Base-by-base conservation (phyloP, 768 basidiomycete genomes). In the Tylopilus rubrobrunneus region DNA sequence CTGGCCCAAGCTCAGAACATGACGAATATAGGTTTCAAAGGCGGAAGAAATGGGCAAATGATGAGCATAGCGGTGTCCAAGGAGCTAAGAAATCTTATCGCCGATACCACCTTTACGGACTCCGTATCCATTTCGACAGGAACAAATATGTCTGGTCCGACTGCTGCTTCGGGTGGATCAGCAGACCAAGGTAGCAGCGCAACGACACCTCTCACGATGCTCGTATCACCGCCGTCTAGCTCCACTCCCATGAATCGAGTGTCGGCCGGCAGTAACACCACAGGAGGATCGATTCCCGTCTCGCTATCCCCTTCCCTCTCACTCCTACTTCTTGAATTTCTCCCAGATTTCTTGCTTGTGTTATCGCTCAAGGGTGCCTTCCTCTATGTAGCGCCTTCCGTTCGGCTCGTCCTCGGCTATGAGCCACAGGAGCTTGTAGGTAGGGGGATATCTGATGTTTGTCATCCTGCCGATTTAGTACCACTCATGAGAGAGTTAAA, bases 401-500 rank as follows among this genome's bases (percentile, higher is more conserved):
- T 96, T 19, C 73, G 80, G 11, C 74, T 80, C 28, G 82, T 93
- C 10, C 78, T 98, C 34, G 95, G 95, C 36, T 97, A 95, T 72
- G 83, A 87, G 25, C 85, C 94, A 2, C 77, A 82, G 31, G 92
- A 96, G 53, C 83, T 98, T 51, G 78, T 91, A 25, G 91, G 91
- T 49, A 83, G 81, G 62, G 78, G 81, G 9, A 78, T 98, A 49
- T 75, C 84, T 11, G 91, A 94, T 63, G 79, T 91, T 56, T 92
- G 92, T 56, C 93, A 96, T 67, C 87, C 87, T 1, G 87, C 89
- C 46, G 96, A 99, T 66, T 79, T 94, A 34, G 87, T 96, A 15
- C 92, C 91, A 0, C 81, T 95, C 57, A 89, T 90, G 81, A 82
- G 95, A 42, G 92, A 96, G 73, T 78, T 97, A 61, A 98, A 97